A percentile compares a stretch with the other conserved stretches of the same genome.
phyloP scores from a whole-genome alignment of 2,329 filamentous ascomycete genomes.

The Aspergillus melleus region DNA sequence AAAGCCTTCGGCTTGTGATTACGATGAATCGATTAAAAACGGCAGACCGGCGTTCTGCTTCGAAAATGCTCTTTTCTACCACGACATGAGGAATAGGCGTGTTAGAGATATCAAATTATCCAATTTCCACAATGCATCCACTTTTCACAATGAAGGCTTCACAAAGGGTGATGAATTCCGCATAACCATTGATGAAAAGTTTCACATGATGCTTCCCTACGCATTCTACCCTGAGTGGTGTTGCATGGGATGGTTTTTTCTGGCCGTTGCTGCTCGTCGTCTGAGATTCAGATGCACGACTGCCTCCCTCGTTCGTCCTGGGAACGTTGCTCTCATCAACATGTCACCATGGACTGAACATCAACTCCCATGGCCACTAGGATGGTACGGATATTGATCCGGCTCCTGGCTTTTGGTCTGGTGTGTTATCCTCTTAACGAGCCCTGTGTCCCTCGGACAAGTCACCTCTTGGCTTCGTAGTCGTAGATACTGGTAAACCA shows the following conservation, averaged over 20 bases:
- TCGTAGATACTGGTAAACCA: background rate
- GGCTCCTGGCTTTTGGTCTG: background rate
- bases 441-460: background rate
- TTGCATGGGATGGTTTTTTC: background rate
- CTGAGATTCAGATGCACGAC: background rate
- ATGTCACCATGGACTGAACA: background rate
- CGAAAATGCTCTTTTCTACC: constrained; percentile 33
- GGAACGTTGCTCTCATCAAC: background rate
- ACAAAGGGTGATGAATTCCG: constrained; percentile 56
- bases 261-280: constrained; percentile 6
- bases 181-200: constrained; percentile 57
- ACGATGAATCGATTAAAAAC: constrained; percentile 34
- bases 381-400: background rate
- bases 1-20: constrained; percentile 32
- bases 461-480: background rate
- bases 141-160: constrained; percentile 59
- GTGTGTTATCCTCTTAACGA: background rate
- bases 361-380: background rate
- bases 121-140: constrained; percentile 40
- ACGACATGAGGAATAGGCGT: constrained; percentile 41
- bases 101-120: constrained; percentile 42
- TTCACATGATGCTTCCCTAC: constrained; percentile 21
- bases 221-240: constrained; percentile 2
- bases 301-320: background rate
- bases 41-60: constrained; percentile 25